Conservation (phyloP, 257 asterid genomes). For the Eucommia ulmoides region DNA sequence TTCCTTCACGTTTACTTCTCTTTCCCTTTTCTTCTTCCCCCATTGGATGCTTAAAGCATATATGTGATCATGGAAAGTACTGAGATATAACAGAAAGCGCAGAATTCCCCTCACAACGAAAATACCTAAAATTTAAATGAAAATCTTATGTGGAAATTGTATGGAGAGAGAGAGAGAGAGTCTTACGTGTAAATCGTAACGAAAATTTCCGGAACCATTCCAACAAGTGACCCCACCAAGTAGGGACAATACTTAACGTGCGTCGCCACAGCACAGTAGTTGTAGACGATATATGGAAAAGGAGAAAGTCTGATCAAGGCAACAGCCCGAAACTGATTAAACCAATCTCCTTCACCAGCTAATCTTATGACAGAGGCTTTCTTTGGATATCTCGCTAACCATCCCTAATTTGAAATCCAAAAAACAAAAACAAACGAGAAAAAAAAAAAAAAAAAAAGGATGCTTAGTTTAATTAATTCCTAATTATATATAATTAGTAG, state of each 20-base stretch:
- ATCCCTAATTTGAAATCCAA: conserved; percentile 24
- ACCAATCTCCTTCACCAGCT: conserved; percentile 88
- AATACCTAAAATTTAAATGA: no score
- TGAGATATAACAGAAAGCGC: no score
- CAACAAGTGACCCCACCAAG: conserved; percentile 64
- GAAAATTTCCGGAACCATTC: conserved; percentile 80
- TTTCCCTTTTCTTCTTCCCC: no score
- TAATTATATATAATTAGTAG: no score
- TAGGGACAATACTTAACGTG: conserved; percentile 68
- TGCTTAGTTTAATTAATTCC: no score
- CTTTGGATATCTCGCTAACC: conserved; percentile 79
- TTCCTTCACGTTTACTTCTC: no score
- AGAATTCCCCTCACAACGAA: no score
- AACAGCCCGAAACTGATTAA: conserved; percentile 76
- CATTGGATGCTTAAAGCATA: no score
- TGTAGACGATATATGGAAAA: conserved; percentile 67
- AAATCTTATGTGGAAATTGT: no score
- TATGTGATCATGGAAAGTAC: no score
- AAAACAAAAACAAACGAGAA: background rate
- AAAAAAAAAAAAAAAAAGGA: no score
- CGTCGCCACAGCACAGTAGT: conserved; percentile 88
- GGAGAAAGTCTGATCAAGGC: conserved; percentile 85
- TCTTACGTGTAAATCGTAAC: conserved; percentile 87
- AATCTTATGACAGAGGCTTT: conserved; percentile 77
- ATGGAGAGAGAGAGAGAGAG: conserved; percentile 2